Conservation (phyloP, 768 basidiomycete species). For the Rhodotorula paludigena region DNA sequence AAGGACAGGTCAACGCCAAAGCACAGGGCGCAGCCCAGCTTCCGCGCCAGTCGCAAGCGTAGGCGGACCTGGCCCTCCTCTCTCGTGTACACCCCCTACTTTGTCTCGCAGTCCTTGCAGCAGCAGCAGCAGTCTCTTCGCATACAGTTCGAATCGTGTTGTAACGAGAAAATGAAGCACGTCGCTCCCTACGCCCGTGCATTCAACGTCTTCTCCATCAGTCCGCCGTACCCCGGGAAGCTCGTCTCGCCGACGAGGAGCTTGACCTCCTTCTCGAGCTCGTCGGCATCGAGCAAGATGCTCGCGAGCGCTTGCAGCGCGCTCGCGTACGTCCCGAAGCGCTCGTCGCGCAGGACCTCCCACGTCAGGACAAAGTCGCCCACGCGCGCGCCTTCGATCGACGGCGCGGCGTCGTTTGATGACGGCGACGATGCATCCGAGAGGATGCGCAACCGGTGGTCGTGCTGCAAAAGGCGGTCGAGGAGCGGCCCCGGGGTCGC, state of each 20-base stretch:
- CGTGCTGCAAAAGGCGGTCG: conserved; percentile 54
- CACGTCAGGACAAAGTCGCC: conserved; percentile 6
- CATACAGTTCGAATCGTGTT: too few species aligned
- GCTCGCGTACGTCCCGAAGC: conserved; percentile 17
- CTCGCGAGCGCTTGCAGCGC: conserved; percentile 25
- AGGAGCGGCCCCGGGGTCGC: conserved; percentile 51
- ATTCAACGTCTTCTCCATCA: neutral
- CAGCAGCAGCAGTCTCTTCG: too few species aligned
- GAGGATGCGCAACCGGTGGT: conserved; percentile 12
- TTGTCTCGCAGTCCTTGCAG: too few species aligned
- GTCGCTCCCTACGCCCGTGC: neutral
- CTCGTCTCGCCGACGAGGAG: conserved; percentile 12
- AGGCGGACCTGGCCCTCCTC: too few species aligned
- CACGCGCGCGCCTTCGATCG: conserved; percentile 31
- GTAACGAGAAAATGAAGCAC: too few species aligned
- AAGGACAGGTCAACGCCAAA: conserved; percentile 35
- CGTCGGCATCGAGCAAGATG: conserved; percentile 24
- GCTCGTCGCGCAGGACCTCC: conserved; percentile 24
- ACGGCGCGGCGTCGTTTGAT: neutral
- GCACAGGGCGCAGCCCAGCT: conserved; percentile 27
- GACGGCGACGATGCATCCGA: neutral
- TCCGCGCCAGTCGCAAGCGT: conserved; percentile 7
- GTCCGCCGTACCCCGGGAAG: conserved; percentile 3
- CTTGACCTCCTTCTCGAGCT: conserved; percentile 19
- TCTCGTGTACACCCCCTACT: too few species aligned